These are phyloP conservation scores for Spergularia azorica DNA, from an alignment of 179 eudicot genomes.

Conservation along the genomic window DNA sequence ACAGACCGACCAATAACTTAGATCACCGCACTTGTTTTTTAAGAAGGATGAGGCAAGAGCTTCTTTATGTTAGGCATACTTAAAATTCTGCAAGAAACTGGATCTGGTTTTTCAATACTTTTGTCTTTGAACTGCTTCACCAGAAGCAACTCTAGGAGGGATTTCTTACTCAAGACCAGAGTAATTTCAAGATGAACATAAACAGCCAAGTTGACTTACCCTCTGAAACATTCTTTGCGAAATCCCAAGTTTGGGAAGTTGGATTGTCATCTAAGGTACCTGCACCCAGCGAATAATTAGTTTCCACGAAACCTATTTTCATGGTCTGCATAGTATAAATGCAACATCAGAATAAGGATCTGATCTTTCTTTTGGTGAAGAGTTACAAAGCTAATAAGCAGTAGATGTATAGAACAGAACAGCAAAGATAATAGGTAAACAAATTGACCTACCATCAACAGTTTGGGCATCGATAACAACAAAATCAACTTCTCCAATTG, in stretches of 20 bases:
- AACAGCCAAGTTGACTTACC: slow-evolving; percentile 44
- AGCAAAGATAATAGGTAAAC: slow-evolving; percentile 4
- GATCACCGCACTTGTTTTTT: too few relatives aligned
- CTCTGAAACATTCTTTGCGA: slow-evolving; percentile 53
- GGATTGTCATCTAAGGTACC: slow-evolving; percentile 47
- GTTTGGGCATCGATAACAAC: slow-evolving; percentile 87
- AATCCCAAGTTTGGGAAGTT: slow-evolving; percentile 67
- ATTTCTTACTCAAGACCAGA: slow-evolving; percentile 7
- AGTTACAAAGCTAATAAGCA: neutral
- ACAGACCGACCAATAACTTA: too few relatives aligned
- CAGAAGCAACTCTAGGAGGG: neutral
- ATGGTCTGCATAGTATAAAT: neutral
- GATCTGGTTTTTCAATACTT: too few relatives aligned
- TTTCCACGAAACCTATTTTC: neutral
- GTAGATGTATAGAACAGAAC: neutral
- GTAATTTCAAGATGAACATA: slow-evolving; percentile 3
- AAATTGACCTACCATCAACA: slow-evolving; percentile 60
- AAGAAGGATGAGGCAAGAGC: too few relatives aligned
- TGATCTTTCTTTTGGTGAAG: neutral
- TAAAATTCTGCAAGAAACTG: neutral
- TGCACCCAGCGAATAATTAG: slow-evolving; percentile 31
- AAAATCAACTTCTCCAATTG: slow-evolving; percentile 76
- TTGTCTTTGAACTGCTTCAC: too few relatives aligned
- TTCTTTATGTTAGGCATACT: too few relatives aligned
- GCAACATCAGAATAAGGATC: neutral